These are phyloP conservation scores for Mycosphaerella sp. DNA, from an alignment of 2,329 filamentous ascomycete genomes.

Conservation along the genomic window DNA sequence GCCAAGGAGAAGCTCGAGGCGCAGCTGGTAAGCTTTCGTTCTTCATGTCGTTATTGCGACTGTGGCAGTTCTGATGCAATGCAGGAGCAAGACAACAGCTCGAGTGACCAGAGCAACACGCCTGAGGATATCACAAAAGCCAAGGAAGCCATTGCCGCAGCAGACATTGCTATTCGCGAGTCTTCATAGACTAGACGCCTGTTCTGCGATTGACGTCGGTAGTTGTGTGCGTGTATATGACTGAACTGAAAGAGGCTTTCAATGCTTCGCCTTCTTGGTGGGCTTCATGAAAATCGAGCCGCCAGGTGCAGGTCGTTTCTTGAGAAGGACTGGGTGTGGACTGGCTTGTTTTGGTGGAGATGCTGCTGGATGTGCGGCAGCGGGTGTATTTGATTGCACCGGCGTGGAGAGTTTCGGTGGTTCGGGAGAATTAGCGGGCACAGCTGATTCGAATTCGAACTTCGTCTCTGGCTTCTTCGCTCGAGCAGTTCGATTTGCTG, in stretches of 20 bases:
- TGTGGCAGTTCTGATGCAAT: conserved; percentile 10
- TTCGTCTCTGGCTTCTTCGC: conserved; percentile 7
- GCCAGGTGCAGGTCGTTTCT: conserved; percentile 22
- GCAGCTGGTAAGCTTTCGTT: conserved; percentile 57
- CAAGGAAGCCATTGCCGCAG: conserved; percentile 38
- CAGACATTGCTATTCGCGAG: conserved; percentile 39
- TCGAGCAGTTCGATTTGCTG: conserved; percentile 3
- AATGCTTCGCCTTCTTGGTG: conserved; percentile 15
- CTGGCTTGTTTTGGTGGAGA: conserved; percentile 9
- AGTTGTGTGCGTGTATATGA: not conserved
- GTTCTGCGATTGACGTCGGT: not conserved
- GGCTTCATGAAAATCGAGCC: conserved; percentile 23
- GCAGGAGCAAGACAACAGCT: conserved; percentile 40
- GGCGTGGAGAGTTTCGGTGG: conserved; percentile 6
- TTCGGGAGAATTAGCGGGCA: conserved; percentile 4
- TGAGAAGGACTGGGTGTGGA: conserved; percentile 16
- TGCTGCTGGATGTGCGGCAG: conserved; percentile 2
- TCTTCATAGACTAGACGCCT: conserved; percentile 19
- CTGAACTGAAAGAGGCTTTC: not conserved
- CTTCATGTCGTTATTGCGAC: not conserved
- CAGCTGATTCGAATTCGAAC: conserved; percentile 11
- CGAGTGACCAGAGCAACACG: conserved; percentile 33
- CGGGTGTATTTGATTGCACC: not conserved
- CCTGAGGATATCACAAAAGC: conserved; percentile 44
- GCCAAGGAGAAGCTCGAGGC: conserved; percentile 69